phyloP scores from a whole-genome alignment of 1,284 basidiomycete genomes.

The Moesziomyces aphidis region DNA sequence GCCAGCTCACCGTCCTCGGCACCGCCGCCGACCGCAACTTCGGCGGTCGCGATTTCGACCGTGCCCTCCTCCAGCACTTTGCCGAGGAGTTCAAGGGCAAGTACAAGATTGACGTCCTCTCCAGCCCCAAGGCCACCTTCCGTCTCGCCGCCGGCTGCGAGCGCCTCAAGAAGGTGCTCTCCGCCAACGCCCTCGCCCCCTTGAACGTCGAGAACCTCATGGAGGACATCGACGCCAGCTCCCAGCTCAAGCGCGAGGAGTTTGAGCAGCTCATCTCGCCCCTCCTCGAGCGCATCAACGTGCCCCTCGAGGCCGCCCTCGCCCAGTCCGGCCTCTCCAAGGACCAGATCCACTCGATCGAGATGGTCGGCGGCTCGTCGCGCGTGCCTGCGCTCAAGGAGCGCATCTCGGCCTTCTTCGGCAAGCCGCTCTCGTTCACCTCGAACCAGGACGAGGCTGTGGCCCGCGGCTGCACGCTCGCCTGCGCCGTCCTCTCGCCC shows the following conservation, averaged over 20 bases:
- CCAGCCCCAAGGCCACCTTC: conserved; percentile 67
- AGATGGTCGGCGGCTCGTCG: conserved; percentile 66
- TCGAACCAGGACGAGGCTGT: conserved; percentile 67
- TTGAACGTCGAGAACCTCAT: conserved; percentile 67
- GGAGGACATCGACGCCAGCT: conserved; percentile 66
- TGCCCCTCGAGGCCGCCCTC: conserved; percentile 61
- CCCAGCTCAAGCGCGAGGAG: conserved; percentile 67
- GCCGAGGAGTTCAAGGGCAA: conserved; percentile 67
- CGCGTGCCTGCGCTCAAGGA: conserved; percentile 66
- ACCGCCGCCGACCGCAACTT: conserved; percentile 66
- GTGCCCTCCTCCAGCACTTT: conserved; percentile 66
- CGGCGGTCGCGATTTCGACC: conserved; percentile 67
- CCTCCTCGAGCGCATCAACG: conserved; percentile 58
- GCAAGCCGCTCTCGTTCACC: conserved; percentile 62
- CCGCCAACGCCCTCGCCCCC: conserved; percentile 66
- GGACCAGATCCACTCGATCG: conserved; percentile 65
- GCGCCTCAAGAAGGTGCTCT: conserved; percentile 68
- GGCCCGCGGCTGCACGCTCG: conserved; percentile 65
- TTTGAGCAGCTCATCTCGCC: conserved; percentile 64
- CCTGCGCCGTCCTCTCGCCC: conserved; percentile 66
- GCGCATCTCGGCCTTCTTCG: conserved; percentile 60
- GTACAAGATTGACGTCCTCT: conserved; percentile 67
- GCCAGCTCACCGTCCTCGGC: conserved; percentile 66
- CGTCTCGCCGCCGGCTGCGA: conserved; percentile 66
- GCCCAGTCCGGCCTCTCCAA: conserved; percentile 63